phyloP scores from a whole-genome alignment of 1,139 yeast genomes.

The Arxiozyma slooffiae region DNA sequence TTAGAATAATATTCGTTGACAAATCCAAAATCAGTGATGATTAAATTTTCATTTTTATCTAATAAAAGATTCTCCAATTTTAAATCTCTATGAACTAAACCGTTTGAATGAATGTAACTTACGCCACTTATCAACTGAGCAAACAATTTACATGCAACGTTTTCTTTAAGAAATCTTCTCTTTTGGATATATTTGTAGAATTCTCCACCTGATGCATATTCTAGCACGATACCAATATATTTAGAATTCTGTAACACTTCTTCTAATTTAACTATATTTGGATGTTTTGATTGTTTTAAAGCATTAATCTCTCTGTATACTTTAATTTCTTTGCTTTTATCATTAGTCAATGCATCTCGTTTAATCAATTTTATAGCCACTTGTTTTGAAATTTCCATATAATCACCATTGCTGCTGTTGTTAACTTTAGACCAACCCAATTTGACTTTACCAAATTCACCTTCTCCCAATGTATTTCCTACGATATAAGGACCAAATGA shows the following conservation, averaged over 20 bases:
- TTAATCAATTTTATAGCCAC: slow-evolving; percentile 90
- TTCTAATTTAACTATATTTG: slow-evolving; percentile 83
- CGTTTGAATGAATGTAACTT: slow-evolving; percentile 64
- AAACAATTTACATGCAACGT: slow-evolving; percentile 75
- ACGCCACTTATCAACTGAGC: slow-evolving; percentile 94
- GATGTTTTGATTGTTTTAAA: slow-evolving; percentile 74
- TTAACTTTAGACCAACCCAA: slow-evolving; percentile 64
- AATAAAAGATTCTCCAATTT: slow-evolving; percentile 66
- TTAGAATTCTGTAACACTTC: slow-evolving; percentile 91
- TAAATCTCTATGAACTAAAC: slow-evolving; percentile 65
- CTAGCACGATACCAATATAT: slow-evolving; percentile 90
- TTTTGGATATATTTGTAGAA: slow-evolving; percentile 84
- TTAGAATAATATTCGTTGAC: slow-evolving; percentile 73
- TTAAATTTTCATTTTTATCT: slow-evolving; percentile 55
- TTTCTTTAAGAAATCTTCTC: slow-evolving; percentile 78
- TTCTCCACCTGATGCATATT: slow-evolving; percentile 96
- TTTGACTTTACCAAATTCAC: slow-evolving; percentile 95
- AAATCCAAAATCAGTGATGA: slow-evolving; percentile 76
- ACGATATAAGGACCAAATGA: slow-evolving; percentile 74
- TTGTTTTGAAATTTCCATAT: slow-evolving; percentile 48
- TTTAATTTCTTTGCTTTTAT: slow-evolving; percentile 74
- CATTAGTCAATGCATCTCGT: slow-evolving; percentile 77
- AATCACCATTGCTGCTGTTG: slow-evolving; percentile 4
- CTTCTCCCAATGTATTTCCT: slow-evolving; percentile 92
- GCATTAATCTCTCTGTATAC: slow-evolving; percentile 91